Evolutionary conservation across 2,329 filamentous ascomycete species (phyloP), one percentile per base, ranked within the genome.

Genomic region (Chrysoporthe cubensis): DNA sequence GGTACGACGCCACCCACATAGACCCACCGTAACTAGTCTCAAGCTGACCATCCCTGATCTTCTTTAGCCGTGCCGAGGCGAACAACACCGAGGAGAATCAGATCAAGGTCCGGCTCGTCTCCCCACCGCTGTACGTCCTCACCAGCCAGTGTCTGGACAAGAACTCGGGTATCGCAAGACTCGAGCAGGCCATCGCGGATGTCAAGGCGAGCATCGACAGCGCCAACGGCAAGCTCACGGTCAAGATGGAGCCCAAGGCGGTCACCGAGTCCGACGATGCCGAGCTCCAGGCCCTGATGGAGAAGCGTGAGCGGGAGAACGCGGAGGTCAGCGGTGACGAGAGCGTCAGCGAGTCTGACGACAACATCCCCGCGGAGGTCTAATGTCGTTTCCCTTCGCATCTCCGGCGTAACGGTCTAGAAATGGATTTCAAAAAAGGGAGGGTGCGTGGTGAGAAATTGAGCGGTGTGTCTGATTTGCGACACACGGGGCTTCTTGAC

Each of bases 171-270:
- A 97, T 99, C 75, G 83, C 89, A 70, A 88, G 91, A 71, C 84
- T 99, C 73, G 93, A 97, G 80, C 90, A 93, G 76, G 93, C 96
- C 21, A 99, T 99, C 74, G 85, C 91, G 75, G 92, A 94, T 74
- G 94, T 99, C 75, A 87, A 91, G 75, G 87, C 83, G 76, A 94
- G 87, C 79, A 99, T 99, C 78, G 88, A 90, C 77, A 84, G 81
- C 58, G 87, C 91, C 0, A 92, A 92, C 65, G 96, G 96, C 70
- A 89, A 88, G 77, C 91, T 95, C 76, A 87, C 90, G 56, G 91
- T 97, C 74, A 97, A 96, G 89, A 99, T 99, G 96, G 94, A 96
- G 76, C 96, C 96, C 73, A 98, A 98, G 89, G 96, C 96, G 4
- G 96, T 99, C 71, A 99, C 96, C 1, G 96, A 98, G 86, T 96